Percentiles rank a stretch among this genome's conserved stretches.
phyloP scores from a whole-genome alignment of 2,329 filamentous ascomycete species.

The Exophiala viscosa region DNA sequence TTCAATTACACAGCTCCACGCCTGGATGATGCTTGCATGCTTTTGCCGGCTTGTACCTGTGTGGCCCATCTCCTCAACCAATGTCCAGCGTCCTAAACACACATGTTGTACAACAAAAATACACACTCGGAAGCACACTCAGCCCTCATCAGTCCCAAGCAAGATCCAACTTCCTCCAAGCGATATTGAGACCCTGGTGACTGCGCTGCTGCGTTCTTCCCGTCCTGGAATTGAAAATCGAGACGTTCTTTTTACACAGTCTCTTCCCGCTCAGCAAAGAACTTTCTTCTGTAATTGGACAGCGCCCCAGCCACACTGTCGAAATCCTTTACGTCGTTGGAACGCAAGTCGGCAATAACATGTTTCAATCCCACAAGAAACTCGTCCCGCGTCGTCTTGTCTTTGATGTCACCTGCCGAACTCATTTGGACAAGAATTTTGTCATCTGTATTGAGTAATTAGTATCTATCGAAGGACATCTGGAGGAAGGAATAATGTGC shows the following conservation, averaged over 20 bases:
- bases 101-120: no score
- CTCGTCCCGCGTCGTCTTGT: slow-evolving; percentile 41
- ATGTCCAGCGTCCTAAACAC: no score
- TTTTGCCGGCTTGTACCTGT: no score
- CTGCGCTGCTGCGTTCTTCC: no score
- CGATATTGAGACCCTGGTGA: no score
- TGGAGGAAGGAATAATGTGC: slow-evolving; percentile 17
- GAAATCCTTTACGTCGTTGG: slow-evolving; percentile 49
- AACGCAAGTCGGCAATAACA: slow-evolving; percentile 49
- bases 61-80: no score
- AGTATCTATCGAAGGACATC: slow-evolving; percentile 30
- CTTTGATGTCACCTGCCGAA: slow-evolving; percentile 44
- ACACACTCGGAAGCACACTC: no score
- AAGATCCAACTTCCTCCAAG: no score
- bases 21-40: no score
- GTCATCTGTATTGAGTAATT: slow-evolving; percentile 43
- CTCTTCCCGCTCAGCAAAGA: slow-evolving; percentile 18
- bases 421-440: slow-evolving; percentile 50
- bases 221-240: no score
- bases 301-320: slow-evolving; percentile 47
- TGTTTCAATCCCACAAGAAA: slow-evolving; percentile 46
- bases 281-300: slow-evolving; percentile 46
- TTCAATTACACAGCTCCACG: no score
- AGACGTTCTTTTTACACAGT: background rate
- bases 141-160: no score